Base-by-base conservation (phyloP, 208 protist species). In the Leishmania gerbilli region DNA sequence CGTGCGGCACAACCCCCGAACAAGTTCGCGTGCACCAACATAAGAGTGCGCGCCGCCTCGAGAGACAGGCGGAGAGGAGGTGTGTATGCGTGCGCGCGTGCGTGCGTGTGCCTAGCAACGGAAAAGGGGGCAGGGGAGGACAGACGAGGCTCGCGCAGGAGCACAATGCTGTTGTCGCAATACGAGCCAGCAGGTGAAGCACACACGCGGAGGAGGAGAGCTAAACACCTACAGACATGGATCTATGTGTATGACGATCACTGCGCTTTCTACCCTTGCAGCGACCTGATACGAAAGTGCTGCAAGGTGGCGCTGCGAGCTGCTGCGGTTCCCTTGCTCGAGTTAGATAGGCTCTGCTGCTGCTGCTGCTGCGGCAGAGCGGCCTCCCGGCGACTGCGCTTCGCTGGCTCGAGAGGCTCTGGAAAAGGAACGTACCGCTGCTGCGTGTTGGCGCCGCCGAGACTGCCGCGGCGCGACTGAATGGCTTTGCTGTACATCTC, bases 221-320 rank as follows among this genome's bases (percentile, higher is more conserved):
- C 40, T 8, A n/a, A 7, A 47, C 62, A 71, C 17, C 21, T n/a
- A 37, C 27, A 72, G n/a, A 42, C 37, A 65, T 42, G 55, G 19
- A 77, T 47, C 31, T 13, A 76, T 13, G 31, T 17, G 45, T 58
- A 75, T 51, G 19, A 4, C 9, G 1, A 76, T 77, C 64, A 51
- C 8, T 51, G 77, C 31, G 40, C 37, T 76, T 37, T 71, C 45
- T 76, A 56, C 19, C 24, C 51, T 15, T 58, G 77, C 42, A 92
- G 72, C 9, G 86, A 45, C 45, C 81, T 53, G 58, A 92, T 90
- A 42, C 89, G 86, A 45, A 92, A 92, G 24, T 82, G 86, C 45
- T 85, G 77, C 19, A 82, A 68, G 56, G 84, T 90, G 3, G 79
- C 81, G 34, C 21, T 80, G 31, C 77, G 77, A 55, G 67, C 56